Conservation (phyloP, 2,329 filamentous ascomycete species). For the Colletotrichum echinochloae region DNA sequence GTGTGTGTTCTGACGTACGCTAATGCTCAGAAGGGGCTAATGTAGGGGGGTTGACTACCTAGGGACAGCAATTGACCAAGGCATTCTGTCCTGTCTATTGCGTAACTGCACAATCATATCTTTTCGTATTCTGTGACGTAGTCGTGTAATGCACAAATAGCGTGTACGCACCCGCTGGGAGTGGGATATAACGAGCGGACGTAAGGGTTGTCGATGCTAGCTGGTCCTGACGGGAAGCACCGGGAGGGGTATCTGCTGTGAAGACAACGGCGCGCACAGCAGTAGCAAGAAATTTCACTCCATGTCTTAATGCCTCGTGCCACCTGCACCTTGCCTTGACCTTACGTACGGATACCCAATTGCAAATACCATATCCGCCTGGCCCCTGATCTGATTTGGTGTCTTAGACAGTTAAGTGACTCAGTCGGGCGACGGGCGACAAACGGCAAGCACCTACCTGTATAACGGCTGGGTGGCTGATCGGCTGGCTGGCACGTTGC, state of each 20-base stretch:
- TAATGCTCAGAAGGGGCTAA: background rate
- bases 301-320: background rate
- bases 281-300: conserved; percentile 1
- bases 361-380: conserved; percentile 35
- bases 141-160: background rate
- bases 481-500: conserved; percentile 27
- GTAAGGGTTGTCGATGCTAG: background rate
- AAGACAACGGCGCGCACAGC: conserved; percentile 2
- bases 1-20: too few species aligned
- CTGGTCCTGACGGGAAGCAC: background rate
- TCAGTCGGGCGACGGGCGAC: conserved; percentile 16
- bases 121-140: background rate
- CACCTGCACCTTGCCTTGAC: background rate
- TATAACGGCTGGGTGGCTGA: conserved; percentile 31
- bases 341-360: conserved; percentile 13
- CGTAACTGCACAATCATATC: background rate
- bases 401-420: conserved; percentile 27
- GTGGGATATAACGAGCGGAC: conserved; percentile 23
- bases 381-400: conserved; percentile 24
- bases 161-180: background rate
- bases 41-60: background rate
- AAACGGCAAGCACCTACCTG: conserved; percentile 31
- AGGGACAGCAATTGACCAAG: background rate
- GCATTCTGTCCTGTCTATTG: background rate
- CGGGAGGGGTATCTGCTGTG: background rate